Conservation (phyloP, 176 grass and related monocot genomes). For the Zizania latifolia region DNA sequence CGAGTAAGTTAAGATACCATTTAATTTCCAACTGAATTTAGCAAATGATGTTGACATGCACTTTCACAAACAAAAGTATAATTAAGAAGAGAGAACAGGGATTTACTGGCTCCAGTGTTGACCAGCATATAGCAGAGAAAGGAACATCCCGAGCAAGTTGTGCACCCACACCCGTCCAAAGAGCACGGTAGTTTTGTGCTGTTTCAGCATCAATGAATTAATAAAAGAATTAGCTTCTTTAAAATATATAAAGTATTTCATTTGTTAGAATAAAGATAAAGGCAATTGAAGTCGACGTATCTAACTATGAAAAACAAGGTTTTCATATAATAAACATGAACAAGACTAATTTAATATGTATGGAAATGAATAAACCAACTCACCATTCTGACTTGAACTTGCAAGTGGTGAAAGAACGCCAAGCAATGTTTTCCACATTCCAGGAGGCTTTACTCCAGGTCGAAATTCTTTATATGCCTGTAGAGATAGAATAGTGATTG, state of each 20-base stretch:
- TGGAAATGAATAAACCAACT: constrained; percentile 19
- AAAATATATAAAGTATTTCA: neutral
- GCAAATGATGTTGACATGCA: neutral
- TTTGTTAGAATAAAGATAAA: neutral
- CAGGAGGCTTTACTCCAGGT: constrained; percentile 80
- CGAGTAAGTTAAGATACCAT: constrained; percentile 2
- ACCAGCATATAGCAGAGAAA: constrained; percentile 96
- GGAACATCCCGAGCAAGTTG: constrained; percentile 95
- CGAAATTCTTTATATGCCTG: constrained; percentile 92
- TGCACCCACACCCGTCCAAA: constrained; percentile 95
- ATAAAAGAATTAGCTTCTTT: neutral
- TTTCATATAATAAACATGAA: neutral
- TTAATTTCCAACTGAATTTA: neutral
- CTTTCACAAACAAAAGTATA: neutral
- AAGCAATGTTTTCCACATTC: constrained; percentile 86
- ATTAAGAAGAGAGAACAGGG: neutral
- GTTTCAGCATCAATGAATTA: constrained; percentile 28
- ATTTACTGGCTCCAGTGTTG: constrained; percentile 83
- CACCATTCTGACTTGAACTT: constrained; percentile 55
- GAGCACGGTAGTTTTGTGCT: constrained; percentile 75
- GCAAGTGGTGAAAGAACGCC: constrained; percentile 69
- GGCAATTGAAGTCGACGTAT: neutral
- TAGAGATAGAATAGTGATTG: constrained; percentile 13
- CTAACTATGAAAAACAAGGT: neutral
- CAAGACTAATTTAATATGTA: neutral